Evolutionary conservation across 495 filamentous ascomycete genomes (phyloP), one percentile per base, ranked within the genome.

Genomic region (Parathielavia appendiculata): DNA sequence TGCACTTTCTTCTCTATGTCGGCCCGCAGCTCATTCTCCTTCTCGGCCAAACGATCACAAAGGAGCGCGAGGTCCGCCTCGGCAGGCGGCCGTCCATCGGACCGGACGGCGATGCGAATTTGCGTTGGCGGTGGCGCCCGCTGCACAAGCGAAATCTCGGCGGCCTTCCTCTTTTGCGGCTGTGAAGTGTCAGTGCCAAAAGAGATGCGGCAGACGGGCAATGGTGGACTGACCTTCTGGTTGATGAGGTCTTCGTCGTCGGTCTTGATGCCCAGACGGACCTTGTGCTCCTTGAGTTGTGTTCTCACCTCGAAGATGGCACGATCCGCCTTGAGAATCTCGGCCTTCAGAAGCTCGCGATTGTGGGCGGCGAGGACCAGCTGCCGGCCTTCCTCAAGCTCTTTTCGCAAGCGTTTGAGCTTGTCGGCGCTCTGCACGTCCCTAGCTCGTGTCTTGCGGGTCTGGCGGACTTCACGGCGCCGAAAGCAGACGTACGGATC

Each of bases 401-500:
- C 95, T 69, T 87, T 91, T 59, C 93, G 84, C 62, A 98, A 77
- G 65, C 87, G 87, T 76, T 91, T 91, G 61, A 98, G 81, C 71
- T 96, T 97, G 66, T 98, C 93, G 52, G 86, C 88, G 63, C 90
- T 92, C 67, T 96, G 92, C 17, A 89, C 88, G 78, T 97, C 95
- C 66, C 93, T 82, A 47, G 90, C 88, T 66, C 93, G 86, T 35
- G 93, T 98, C 75, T 97, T 97, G 63, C 93, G 86, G 49, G 90
- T 90, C 71, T 93, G 90, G 41, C 93, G 89, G 36, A 95, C 89
- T 71, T 98, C 93, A 45, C 95, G 89, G 54, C 95, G 88, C 60
- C 93, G 86, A 82, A 98, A 98, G 76, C 93, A 98, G 69, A 98
- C 92, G 70, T 95, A 98, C 54, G 93, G 95, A 74, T 98, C 93